These are phyloP conservation scores for Delphinella strobiligena DNA, from an alignment of 2,329 filamentous ascomycete genomes.

Conservation along the genomic window DNA sequence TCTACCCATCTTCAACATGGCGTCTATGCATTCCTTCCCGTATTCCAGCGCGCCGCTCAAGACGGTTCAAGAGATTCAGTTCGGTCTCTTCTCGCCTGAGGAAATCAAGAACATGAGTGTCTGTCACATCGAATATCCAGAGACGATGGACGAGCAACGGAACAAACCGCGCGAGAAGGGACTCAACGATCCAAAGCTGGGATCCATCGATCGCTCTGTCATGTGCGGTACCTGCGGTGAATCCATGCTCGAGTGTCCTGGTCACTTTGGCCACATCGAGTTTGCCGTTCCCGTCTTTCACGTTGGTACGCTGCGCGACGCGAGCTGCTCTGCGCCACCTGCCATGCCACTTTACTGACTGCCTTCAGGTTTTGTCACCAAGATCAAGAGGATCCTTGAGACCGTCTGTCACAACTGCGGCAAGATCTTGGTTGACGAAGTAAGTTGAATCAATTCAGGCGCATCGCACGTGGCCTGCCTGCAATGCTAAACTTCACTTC, in stretches of 20 bases:
- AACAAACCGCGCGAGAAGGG: constrained; percentile 82
- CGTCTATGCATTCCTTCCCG: constrained; percentile 83
- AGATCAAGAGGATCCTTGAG: constrained; percentile 98
- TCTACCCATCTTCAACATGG: constrained; percentile 52
- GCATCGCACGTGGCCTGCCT: too few species aligned
- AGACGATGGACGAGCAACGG: constrained; percentile 97
- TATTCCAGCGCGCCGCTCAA: constrained; percentile 93
- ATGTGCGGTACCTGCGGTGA: constrained; percentile 95
- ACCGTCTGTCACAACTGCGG: constrained; percentile 98
- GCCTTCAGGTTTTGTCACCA: constrained; percentile 81
- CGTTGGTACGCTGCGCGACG: constrained; percentile 37
- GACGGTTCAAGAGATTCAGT: constrained; percentile 98
- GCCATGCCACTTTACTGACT: constrained; percentile 14
- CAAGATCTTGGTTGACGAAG: constrained; percentile 93
- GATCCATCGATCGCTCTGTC: constrained; percentile 90
- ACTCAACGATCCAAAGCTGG: constrained; percentile 89
- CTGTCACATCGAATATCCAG: constrained; percentile 90
- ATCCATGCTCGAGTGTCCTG: constrained; percentile 89
- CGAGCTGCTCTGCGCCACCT: neutral
- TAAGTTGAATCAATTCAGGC: too few species aligned
- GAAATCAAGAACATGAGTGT: constrained; percentile 99
- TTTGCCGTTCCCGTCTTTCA: constrained; percentile 94
- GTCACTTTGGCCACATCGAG: constrained; percentile 98
- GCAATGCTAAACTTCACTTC: constrained; percentile 12
- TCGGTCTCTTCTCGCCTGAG: constrained; percentile 91